phyloP scores from a whole-genome alignment of 768 basidiomycete genomes.

The Hericium erinaceus region DNA sequence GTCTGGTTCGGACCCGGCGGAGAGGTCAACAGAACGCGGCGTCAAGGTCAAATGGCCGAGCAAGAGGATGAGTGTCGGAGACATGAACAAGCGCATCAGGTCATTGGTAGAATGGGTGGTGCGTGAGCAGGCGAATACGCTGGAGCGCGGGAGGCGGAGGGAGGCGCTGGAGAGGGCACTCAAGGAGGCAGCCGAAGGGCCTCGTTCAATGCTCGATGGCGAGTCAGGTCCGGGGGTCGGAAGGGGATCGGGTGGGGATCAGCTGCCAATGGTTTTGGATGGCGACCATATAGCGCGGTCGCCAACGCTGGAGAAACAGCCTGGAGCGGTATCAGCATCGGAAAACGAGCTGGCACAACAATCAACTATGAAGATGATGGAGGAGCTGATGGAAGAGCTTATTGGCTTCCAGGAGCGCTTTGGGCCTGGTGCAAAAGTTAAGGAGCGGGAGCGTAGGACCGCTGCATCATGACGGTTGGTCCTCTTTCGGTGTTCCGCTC shows the following conservation, averaged over 20 bases:
- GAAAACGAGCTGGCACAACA: slow-evolving; percentile 1
- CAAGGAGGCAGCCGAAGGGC: slow-evolving; percentile 15
- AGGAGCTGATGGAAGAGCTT: slow-evolving; percentile 83
- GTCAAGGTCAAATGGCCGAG: slow-evolving; percentile 90
- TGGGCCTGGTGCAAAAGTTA: slow-evolving; percentile 44
- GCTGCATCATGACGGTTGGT: slow-evolving; percentile 18
- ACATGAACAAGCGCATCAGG: slow-evolving; percentile 93
- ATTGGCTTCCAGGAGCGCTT: slow-evolving; percentile 85
- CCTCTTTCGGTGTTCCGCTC: too few relatives aligned
- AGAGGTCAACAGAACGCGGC: slow-evolving; percentile 60
- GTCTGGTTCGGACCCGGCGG: slow-evolving; percentile 42
- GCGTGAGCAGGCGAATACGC: slow-evolving; percentile 69
- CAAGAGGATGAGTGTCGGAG: slow-evolving; percentile 91
- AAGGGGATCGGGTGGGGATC: slow-evolving; percentile 13
- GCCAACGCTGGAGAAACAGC: slow-evolving; percentile 14
- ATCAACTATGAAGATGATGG: slow-evolving; percentile 75
- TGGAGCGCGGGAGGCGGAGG: slow-evolving; percentile 59
- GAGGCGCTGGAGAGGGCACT: slow-evolving; percentile 58
- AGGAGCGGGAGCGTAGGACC: slow-evolving; percentile 26
- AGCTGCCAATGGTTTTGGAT: slow-evolving; percentile 26
- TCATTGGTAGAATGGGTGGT: slow-evolving; percentile 92
- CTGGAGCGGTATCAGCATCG: background rate
- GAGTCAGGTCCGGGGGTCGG: background rate
- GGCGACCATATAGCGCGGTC: slow-evolving; percentile 12
- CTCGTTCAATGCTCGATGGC: background rate